Percentiles rank a stretch among this genome's conserved stretches.
Conservation (phyloP, 108 stramenopile species). For the Mayamaea pseudoterrestris region DNA sequence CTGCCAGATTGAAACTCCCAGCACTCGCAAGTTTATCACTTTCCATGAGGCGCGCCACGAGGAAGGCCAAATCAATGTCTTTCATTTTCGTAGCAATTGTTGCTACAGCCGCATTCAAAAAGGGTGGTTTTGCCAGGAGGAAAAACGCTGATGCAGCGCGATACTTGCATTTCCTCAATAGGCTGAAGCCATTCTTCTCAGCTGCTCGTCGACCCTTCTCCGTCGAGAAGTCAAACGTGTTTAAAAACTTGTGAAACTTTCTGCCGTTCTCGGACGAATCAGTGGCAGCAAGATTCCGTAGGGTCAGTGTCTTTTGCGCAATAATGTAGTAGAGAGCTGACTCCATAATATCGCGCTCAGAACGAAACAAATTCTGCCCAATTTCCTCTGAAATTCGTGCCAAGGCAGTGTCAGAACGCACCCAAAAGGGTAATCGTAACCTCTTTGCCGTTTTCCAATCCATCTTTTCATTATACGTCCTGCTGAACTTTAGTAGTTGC, state of each 20-base stretch:
- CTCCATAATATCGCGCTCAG: constrained; percentile 58
- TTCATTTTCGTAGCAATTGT: constrained; percentile 57
- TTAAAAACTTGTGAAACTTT: constrained; percentile 69
- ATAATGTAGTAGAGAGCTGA: constrained; percentile 62
- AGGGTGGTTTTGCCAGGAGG: constrained; percentile 68
- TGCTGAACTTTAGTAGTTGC: constrained; percentile 34
- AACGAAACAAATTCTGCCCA: constrained; percentile 54
- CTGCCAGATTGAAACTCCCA: too few relatives aligned
- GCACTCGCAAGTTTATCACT: too few relatives aligned
- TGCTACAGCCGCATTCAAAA: constrained; percentile 64
- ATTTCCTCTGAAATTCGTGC: constrained; percentile 64
- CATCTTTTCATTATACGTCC: constrained; percentile 35
- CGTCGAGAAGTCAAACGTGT: constrained; percentile 50
- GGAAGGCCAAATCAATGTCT: constrained; percentile 69
- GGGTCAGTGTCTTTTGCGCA: constrained; percentile 50
- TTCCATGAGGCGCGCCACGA: constrained; percentile 59
- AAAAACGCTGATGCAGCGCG: constrained; percentile 67
- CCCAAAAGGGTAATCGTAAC: constrained; percentile 64
- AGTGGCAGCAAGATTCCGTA: constrained; percentile 61
- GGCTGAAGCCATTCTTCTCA: constrained; percentile 80
- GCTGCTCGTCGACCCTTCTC: constrained; percentile 61
- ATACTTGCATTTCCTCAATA: constrained; percentile 64
- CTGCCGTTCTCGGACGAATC: constrained; percentile 54
- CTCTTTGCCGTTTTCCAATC: constrained; percentile 51
- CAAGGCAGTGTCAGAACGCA: constrained; percentile 58